Evolutionary conservation across 2,329 filamentous ascomycete genomes (phyloP), one percentile per base, ranked within the genome.

Genomic region (Cladosporium sp.): DNA sequence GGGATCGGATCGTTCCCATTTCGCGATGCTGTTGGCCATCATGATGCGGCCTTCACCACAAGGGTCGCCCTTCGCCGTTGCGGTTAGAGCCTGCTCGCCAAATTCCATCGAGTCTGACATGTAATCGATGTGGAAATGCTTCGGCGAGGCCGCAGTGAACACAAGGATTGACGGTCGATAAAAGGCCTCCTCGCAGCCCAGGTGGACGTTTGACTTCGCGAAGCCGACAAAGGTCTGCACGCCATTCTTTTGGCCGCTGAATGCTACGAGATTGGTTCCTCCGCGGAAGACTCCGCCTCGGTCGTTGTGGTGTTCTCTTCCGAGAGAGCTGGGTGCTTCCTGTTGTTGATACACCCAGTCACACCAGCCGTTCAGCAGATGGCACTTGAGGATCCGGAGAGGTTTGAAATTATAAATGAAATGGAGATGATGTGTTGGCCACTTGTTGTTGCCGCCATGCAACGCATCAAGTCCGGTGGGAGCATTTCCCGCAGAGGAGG

Each of bases 21-120:
- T 51, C n/a, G 55, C 53, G 18, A 61, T 54, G 42, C 58, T 59
- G 48, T 59, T 59, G 18, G 58, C 54, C 19, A 58, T 60, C 16
- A 60, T 47, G 33, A 61, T 59, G 20, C 55, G 52, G 7, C 56
- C 53, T 25, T 57, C 50, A 19, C 43, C 54, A 32, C 59, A 61
- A 8, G 53, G 55, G 38, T 56, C 54, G 36, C 53, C 54, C 4
- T 53, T 46, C 9, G 51, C 41, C 18, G 33, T 20, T 12, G 33
- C 6, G 18, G 33, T 16, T n/a, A 48, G 18, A 38, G 35, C 43
- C 13, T 41, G 39, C 4, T 41, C 22, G 9, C 39, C 39, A 41
- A 18, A 41, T 29, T 41, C 39, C 13, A 38, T 38, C 29, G 54
- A 57, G 20, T 58, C 56, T 29, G 53, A 56, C 18, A 56, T 54